Base-by-base conservation (phyloP, 495 filamentous ascomycete genomes). In the Aspergillus sparsus region DNA sequence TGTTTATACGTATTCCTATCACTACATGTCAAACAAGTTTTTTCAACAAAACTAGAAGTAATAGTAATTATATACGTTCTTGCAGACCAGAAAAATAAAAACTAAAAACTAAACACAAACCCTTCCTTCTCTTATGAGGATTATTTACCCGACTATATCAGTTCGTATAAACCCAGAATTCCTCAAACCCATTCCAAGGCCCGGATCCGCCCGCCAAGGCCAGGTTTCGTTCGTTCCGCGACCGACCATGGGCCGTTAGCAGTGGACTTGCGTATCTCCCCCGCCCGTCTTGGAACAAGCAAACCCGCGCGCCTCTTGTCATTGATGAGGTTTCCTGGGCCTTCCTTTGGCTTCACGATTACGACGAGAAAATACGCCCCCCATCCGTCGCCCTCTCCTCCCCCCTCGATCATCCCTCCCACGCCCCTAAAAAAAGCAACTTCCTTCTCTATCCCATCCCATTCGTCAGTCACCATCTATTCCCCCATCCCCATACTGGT, bases 181-280 rank as follows among this genome's bases (percentile, higher is more conserved):
- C 21, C 49, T 13, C 12, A 27, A 13, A 55, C 13, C 13, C 15
- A 54, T 32, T 6, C 6, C 16, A 21, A 50, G 31, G 3, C 33
- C 42, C 9, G 44, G 52, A 45, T 53, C 57, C 62, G 49, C 49
- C 39, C 57, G 62, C 62, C 62, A 64, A 64, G 62, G 9, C 52
- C 34, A n/a, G n/a, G n/a, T 18, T 27, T 54, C 45, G 51, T 55
- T 55, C 49, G 61, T 34, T 64, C 62, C 62, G 62, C 62, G 57
- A 57, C 46, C 49, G 58, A 55, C 27, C 47, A n/a, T 41, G 60
- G 49, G 35, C 55, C 52, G 44, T 21, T 13, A 47, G 27, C 44
- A 47, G 36, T 63, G 56, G 56, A 64, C 63, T 61, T 65, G 62
- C 55, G 52, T 63, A 65, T 64, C 66, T 63, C 62, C 51, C 60